Evolutionary conservation across 495 filamentous ascomycete species (phyloP), one percentile per base, ranked within the genome.

Genomic region (Penicillium paxilli): DNA sequence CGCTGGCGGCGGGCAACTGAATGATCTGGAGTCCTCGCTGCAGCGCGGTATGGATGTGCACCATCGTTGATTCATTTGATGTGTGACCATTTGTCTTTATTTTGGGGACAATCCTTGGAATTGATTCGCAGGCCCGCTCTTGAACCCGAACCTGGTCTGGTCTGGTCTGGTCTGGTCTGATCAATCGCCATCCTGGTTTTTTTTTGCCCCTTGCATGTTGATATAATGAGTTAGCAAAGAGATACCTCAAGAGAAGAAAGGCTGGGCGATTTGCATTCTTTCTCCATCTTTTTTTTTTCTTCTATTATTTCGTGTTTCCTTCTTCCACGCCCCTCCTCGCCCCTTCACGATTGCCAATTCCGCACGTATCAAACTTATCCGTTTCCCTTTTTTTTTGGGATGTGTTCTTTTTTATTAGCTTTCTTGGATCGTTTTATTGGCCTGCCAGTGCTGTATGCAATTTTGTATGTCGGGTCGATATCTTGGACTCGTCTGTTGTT

Each of bases 11-110:
- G 62, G 71, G 53, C 69, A 72, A 58, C 66, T 63, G 47, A 77
- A 76, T 56, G 86, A 86, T 38, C 78, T 97, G 60, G 93, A 97
- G 76, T 85, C 89, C 54, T 94, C 96, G 60, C 75, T 97, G 62
- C 86, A 90, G 62, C 85, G 87, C 49, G 89, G 90, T 28, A 81
- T 92, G 74, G 90, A 94, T 71, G 86, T 81, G 41, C 66, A 65
- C 46, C 62, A 59, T 47, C 55, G 49, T 42, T 42, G 21, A 42
- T 10, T 14, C 5, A 38, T 23, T 41, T 63, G 57, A 63, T 55
- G n/a, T 44, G 45, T 20, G 42, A 23, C 26, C 14, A 16, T 30
- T 16, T 42, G 40, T 24, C 40, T 23, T 42, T 42, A 42, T 42
- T 40, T 42, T 42, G 40, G 40, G 40, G 21, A n/a, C 40, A 21